Percentiles rank a stretch among this genome's conserved stretches.
Evolutionary conservation across 129 eudicot species (phyloP).

Genomic region (Gnaphalium uliginosum): DNA sequence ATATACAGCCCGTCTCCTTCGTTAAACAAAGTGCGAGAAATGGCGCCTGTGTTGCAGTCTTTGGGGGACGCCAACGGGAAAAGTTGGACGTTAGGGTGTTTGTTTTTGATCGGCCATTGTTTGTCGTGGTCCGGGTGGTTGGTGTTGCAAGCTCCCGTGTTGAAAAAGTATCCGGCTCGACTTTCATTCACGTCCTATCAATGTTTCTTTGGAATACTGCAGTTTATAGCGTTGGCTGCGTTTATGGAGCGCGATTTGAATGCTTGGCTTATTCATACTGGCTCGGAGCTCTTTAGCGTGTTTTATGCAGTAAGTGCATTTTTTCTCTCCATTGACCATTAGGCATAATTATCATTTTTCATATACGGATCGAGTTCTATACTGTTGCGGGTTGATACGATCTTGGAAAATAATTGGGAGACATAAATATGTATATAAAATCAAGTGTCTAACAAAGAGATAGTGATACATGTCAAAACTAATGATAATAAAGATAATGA

Average conservation of each 20-base stretch:
- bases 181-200: slow-evolving; percentile 91
- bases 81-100: slow-evolving; percentile 93
- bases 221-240: slow-evolving; percentile 79
- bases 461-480: no score
- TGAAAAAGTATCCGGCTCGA: slow-evolving; percentile 89
- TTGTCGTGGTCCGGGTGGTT: slow-evolving; percentile 97
- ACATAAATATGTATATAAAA: no score
- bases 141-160: slow-evolving; percentile 82
- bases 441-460: no score
- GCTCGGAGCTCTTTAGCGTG: slow-evolving; percentile 84
- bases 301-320: slow-evolving; percentile 74
- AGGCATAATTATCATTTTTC: no score
- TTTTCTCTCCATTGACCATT: no score
- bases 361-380: no score
- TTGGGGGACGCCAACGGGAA: slow-evolving; percentile 83
- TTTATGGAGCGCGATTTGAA: slow-evolving; percentile 76
- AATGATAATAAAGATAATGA: no score
- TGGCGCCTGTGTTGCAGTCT: slow-evolving; percentile 42
- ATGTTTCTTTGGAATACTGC: slow-evolving; percentile 85
- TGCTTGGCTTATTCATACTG: slow-evolving; percentile 86
- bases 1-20: slow-evolving; percentile 80
- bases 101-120: slow-evolving; percentile 91
- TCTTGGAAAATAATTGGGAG: background rate
- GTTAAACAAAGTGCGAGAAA: slow-evolving; percentile 26
- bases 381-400: no score